Conservation (phyloP, 345 rosid genomes). For the sweet orange (Citrus sinensis) region DNA sequence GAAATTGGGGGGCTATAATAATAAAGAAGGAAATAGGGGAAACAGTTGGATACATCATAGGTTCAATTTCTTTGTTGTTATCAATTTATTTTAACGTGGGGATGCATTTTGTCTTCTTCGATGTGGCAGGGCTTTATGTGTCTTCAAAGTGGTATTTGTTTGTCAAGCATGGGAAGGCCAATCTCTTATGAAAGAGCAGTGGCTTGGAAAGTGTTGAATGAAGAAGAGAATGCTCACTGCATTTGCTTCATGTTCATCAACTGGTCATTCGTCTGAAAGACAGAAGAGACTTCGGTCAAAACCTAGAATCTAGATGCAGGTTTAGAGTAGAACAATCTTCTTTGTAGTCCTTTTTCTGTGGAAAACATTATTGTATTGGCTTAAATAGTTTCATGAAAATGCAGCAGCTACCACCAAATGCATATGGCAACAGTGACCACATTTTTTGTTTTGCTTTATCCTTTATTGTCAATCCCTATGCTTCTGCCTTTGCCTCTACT, state of each 20-base stretch:
- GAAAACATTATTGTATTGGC: constrained; percentile 3
- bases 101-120: no score
- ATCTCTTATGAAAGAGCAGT: constrained; percentile 83
- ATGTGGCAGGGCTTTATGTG: constrained; percentile 75
- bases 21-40: neutral
- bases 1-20: neutral
- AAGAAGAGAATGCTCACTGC: constrained; percentile 84
- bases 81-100: neutral
- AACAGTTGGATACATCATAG: neutral
- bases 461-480: constrained; percentile 10
- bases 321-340: constrained; percentile 18
- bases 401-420: constrained; percentile 10
- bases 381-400: constrained; percentile 6
- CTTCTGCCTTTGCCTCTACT: constrained; percentile 18
- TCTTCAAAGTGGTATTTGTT: constrained; percentile 79
- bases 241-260: constrained; percentile 89
- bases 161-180: constrained; percentile 97
- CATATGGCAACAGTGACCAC: constrained; percentile 12
- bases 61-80: no score
- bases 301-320: constrained; percentile 4
- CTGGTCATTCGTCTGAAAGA: constrained; percentile 81
- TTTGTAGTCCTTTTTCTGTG: constrained; percentile 8
- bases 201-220: constrained; percentile 94
- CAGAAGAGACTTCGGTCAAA: neutral
- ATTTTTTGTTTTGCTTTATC: constrained; percentile 13